phyloP scores from a whole-genome alignment of 805 yeast genomes.

The Metschnikowia corniflorae region DNA sequence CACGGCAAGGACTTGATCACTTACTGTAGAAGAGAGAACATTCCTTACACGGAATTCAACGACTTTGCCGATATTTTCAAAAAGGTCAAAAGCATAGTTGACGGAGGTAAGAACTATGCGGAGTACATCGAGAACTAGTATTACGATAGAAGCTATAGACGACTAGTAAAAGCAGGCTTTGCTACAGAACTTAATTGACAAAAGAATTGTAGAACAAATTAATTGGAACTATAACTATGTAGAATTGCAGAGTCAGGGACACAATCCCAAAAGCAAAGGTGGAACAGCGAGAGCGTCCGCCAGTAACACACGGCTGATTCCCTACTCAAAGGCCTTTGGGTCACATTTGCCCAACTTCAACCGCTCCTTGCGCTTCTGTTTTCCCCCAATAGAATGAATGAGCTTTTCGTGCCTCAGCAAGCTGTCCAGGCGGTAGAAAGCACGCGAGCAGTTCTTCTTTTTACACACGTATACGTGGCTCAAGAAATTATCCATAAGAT shows the following conservation, averaged over 20 bases:
- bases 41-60: constrained; percentile 82
- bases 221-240: neutral
- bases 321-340: constrained; percentile 9
- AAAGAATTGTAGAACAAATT: too few relatives aligned
- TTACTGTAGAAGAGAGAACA: constrained; percentile 73
- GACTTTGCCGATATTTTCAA: constrained; percentile 69
- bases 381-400: constrained; percentile 8
- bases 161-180: too few relatives aligned
- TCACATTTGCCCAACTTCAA: constrained; percentile 11
- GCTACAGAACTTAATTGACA: too few relatives aligned
- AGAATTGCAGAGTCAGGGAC: neutral
- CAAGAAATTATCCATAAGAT: constrained; percentile 8
- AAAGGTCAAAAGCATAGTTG: constrained; percentile 55
- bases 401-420: constrained; percentile 16
- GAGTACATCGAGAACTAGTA: constrained; percentile 18
- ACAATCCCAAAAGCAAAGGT: too few relatives aligned
- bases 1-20: constrained; percentile 85
- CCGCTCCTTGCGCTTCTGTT: constrained; percentile 11
- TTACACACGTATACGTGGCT: constrained; percentile 17
- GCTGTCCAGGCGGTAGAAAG: constrained; percentile 20
- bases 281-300: too few relatives aligned
- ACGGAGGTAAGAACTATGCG: constrained; percentile 16
- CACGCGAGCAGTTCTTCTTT: constrained; percentile 13
- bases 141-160: too few relatives aligned
- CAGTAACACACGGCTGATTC: too few relatives aligned